Evolutionary conservation across 2,329 filamentous ascomycete species (phyloP), one percentile per base, ranked within the genome.

Genomic region (Fusarium nanum): DNA sequence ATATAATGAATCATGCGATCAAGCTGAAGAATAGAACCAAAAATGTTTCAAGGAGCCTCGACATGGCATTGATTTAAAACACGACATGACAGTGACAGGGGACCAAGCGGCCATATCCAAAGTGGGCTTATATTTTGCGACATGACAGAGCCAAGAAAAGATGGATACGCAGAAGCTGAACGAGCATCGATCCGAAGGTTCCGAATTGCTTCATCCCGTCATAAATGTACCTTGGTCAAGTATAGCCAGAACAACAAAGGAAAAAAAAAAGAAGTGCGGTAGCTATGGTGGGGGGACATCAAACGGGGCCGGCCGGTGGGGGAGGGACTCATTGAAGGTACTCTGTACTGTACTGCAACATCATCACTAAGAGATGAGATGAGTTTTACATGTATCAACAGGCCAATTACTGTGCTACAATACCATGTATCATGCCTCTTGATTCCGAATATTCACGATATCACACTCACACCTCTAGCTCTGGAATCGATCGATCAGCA

Each of bases 191-290:
- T 68, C 74, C 74, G 73, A 70, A 37, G 68, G 68, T 74, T 76
- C 75, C 75, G 75, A 75, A 73, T 76, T 71, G 64, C 73, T 74
- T 76, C 71, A 70, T 68, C 47, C 32, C n/a, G 20, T 27, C 49
- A 41, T 41, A n/a, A n/a, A 20, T 16, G 12, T 27, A 27, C 12
- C 30, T 18, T 37, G 4, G 10, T 37, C 18, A 37, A 37, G 18
- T n/a, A n/a, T 37, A 37, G 34, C 34, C 18, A 46, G 40, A 48
- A 48, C 13, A 50, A 23, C 28, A 56, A 30, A 41, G 23, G 22
- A 25, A 34, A 23, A 60, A 60, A 46, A 34, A 50, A n/a, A 25
- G 30, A 25, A 47, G 40, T 68, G 64, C 27, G 28, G 28, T 28
- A 28, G 28, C 41, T 28, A 30, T 57, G 41, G 67, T 37, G 67